Evolutionary conservation across 1,139 yeast genomes (phyloP).

Genomic region (Taiozyma onychis): DNA sequence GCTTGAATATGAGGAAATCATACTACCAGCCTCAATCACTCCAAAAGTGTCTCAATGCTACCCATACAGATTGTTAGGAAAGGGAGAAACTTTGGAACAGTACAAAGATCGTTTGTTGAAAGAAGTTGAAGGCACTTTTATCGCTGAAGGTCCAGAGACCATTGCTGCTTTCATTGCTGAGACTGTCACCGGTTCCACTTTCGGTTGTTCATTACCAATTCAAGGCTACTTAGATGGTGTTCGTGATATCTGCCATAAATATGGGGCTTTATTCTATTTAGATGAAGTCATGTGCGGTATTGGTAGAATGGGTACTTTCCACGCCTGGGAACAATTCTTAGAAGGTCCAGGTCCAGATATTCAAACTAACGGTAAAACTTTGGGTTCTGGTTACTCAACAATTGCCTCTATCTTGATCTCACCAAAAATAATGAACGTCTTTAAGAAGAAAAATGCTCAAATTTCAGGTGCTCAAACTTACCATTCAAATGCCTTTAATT

Average conservation of each 20-base stretch:
- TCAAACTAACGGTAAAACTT: slow-evolving; percentile 55
- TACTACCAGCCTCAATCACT: slow-evolving; percentile 34
- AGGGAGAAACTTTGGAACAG: slow-evolving; percentile 41
- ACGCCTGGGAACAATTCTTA: slow-evolving; percentile 47
- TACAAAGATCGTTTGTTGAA: slow-evolving; percentile 40
- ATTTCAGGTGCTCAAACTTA: slow-evolving; percentile 54
- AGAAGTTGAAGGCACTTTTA: slow-evolving; percentile 42
- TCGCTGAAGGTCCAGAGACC: slow-evolving; percentile 46
- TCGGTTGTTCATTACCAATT: slow-evolving; percentile 51
- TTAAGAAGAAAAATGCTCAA: slow-evolving; percentile 33
- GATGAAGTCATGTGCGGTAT: slow-evolving; percentile 67
- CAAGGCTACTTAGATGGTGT: slow-evolving; percentile 52
- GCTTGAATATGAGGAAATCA: slow-evolving; percentile 36
- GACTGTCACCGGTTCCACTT: slow-evolving; percentile 53
- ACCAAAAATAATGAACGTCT: slow-evolving; percentile 33
- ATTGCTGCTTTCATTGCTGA: slow-evolving; percentile 49
- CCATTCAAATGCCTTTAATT: slow-evolving; percentile 52
- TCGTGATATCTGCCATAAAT: slow-evolving; percentile 47
- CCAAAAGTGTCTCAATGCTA: slow-evolving; percentile 42
- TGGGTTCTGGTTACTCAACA: slow-evolving; percentile 60
- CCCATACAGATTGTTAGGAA: slow-evolving; percentile 43
- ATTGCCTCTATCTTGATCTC: slow-evolving; percentile 55
- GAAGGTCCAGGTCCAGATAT: slow-evolving; percentile 50
- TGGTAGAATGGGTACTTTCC: slow-evolving; percentile 46
- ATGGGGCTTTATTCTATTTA: slow-evolving; percentile 48